Base-by-base conservation (phyloP, 2,329 filamentous ascomycete species). In the Xylariales sp. region DNA sequence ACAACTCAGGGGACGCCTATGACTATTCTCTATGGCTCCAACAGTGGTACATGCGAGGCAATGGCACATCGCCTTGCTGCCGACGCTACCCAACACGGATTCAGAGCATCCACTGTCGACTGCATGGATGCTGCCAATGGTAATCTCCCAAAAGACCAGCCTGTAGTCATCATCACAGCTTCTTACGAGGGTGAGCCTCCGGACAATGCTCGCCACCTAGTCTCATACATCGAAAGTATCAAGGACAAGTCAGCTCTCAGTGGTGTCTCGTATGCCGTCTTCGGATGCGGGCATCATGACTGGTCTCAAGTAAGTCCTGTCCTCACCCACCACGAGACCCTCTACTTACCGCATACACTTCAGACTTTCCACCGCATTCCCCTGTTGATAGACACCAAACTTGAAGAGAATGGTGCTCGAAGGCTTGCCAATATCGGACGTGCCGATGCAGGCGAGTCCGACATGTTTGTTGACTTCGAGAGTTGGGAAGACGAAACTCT, bases 401-500 rank as follows among this genome's bases (percentile, higher is more conserved):
- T 86, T 1, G 62, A 62, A n/a, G 58, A 66, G 19, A 62, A 68
- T 35, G 79, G 78, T 34, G 61, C 66, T 3, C 61, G 58, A 10
- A 60, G 65, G 11, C 58, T 81, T 9, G 69, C 65, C 10, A 58
- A 70, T 0, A 63, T 76, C 38, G 80, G 80, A 3, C 58, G 69
- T 4, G 74, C 78, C 0, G 79, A 88, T 53, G 82, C 74, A 7
- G 75, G 78, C 0, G 65, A 70, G 10, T 72, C 79, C 12, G 79
- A 86, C 51, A 81, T 86, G 65, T 84, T 86, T 48, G 75, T 74
- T 43, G 77, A 80, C 43, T 71, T 87, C 47, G 82, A 87, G 49
- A 64, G 64, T 7, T 88, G 84, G 84, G 73, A 81, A 47, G 81
- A 86, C 46, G 68, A 71, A 1, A 56, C 63, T 2, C 56, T 74